A percentile compares a stretch with the other conserved stretches of the same genome.
phyloP scores from a whole-genome alignment of 2,329 filamentous ascomycete genomes.

The Ophiocordyceps camponoti-saundersi region DNA sequence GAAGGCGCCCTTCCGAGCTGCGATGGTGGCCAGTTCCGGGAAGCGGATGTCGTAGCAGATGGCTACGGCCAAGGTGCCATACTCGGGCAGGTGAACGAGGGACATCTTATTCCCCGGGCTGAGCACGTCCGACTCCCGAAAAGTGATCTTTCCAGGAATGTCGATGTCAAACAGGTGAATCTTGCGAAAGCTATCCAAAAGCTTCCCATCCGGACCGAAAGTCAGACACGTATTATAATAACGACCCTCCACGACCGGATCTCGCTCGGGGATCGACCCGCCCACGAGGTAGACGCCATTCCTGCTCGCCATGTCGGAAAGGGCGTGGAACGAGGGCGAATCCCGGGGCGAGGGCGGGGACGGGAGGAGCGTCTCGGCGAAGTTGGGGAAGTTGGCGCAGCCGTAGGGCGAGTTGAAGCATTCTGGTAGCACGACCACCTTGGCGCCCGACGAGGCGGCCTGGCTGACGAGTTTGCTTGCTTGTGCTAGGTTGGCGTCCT shows the following conservation, averaged over 20 bases:
- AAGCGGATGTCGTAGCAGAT: slow-evolving; percentile 99
- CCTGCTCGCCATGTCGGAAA: slow-evolving; percentile 64
- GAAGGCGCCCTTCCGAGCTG: slow-evolving; percentile 74
- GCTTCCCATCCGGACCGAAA: slow-evolving; percentile 60
- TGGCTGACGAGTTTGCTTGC: slow-evolving; percentile 71
- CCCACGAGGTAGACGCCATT: slow-evolving; percentile 70
- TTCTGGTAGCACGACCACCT: slow-evolving; percentile 83
- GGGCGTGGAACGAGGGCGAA: slow-evolving; percentile 72
- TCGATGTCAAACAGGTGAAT: slow-evolving; percentile 96
- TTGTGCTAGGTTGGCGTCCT: slow-evolving; percentile 64
- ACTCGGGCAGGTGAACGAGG: slow-evolving; percentile 70
- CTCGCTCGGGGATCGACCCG: slow-evolving; percentile 80
- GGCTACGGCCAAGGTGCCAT: slow-evolving; percentile 71
- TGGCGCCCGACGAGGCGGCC: slow-evolving; percentile 59
- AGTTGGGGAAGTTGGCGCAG: slow-evolving; percentile 73
- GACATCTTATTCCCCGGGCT: slow-evolving; percentile 74
- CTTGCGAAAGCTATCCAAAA: slow-evolving; percentile 83
- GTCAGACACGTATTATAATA: slow-evolving; percentile 86
- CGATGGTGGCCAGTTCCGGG: slow-evolving; percentile 81
- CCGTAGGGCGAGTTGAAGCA: slow-evolving; percentile 99
- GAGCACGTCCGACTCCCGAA: slow-evolving; percentile 80
- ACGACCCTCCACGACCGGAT: slow-evolving; percentile 29
- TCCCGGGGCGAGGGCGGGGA: slow-evolving; percentile 53
- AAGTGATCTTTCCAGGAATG: slow-evolving; percentile 86
- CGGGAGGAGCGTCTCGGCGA: slow-evolving; percentile 74